A percentile compares a stretch with the other conserved stretches of the same genome.
Conservation (phyloP, 2,329 filamentous ascomycete species). For the Cytospora chrysosperma region DNA sequence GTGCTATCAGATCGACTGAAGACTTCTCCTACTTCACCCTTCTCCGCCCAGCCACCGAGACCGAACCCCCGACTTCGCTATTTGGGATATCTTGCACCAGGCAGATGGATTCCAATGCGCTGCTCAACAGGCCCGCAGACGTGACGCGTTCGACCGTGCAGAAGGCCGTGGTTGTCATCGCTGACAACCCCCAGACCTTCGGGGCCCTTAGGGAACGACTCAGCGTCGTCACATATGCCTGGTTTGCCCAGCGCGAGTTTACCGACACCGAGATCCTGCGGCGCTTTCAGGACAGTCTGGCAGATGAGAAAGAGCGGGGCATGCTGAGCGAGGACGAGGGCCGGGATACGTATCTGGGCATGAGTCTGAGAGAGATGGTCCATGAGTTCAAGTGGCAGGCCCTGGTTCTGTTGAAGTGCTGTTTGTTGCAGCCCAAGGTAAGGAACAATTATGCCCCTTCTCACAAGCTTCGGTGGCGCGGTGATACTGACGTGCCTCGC, state of each 20-base stretch:
- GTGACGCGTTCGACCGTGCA: constrained; percentile 98
- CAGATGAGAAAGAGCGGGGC: constrained; percentile 61
- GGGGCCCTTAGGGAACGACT: constrained; percentile 87
- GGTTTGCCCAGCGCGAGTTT: constrained; percentile 95
- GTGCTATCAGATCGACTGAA: constrained; percentile 67
- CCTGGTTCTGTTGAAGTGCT: constrained; percentile 88
- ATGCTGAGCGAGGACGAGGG: constrained; percentile 65
- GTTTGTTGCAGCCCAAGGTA: constrained; percentile 92
- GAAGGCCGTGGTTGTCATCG: constrained; percentile 95
- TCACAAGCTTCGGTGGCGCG: no score
- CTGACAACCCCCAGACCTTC: constrained; percentile 85
- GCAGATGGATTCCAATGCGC: constrained; percentile 76
- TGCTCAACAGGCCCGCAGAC: constrained; percentile 78
- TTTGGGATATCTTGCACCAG: constrained; percentile 96
- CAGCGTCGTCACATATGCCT: constrained; percentile 86
- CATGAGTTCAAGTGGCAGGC: constrained; percentile 95
- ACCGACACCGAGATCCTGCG: constrained; percentile 85
- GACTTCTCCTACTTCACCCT: constrained; percentile 99
- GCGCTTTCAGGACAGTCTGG: constrained; percentile 87
- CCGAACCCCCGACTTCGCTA: constrained; percentile 69
- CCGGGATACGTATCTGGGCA: constrained; percentile 83
- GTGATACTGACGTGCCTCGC: neutral
- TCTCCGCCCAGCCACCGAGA: constrained; percentile 57
- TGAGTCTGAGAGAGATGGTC: constrained; percentile 85
- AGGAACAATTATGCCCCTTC: constrained; percentile 1